Evolutionary conservation across 768 basidiomycete genomes (phyloP), one percentile per base, ranked within the genome.

Genomic region (Rhizopogon vinicolor): DNA sequence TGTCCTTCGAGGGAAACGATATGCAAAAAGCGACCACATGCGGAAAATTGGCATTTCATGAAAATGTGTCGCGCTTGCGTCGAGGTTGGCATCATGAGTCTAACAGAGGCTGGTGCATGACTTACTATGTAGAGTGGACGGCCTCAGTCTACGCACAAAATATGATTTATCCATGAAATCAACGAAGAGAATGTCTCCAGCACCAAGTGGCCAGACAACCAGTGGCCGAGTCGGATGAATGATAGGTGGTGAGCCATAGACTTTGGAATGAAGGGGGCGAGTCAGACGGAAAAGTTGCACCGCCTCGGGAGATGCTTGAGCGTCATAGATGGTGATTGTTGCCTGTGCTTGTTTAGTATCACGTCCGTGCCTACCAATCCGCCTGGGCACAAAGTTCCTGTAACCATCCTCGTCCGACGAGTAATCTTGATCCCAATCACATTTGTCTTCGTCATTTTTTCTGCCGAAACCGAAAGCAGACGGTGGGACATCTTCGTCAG

Each of bases 201-300:
- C 63, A 45, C 64, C 58, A n/a, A 69, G 55, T 12, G 69, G 64
- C 68, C 68, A 70, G 18, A 65, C 62, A 3, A 68, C 55, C 22
- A 70, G 58, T 13, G 58, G 45, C 45, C 61, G 53, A n/a, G 52
- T 54, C 7, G 66, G 69, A 52, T 70, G 68, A 19, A 70, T 37
- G 3, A 55, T 54, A 10, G 68, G 69, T 9, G 69, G 68, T 8
- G 69, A 70, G 35, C 52, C 61, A 52, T 65, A 65, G 10, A 68
- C 39, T 45, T 57, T 61, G 58, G 61, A 66, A 4, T 49, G 52
- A 9, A 65, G 42, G 16, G 57, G 19, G 18, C 52, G 52, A 7
- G 40, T n/a, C 7, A 41, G 40, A 8, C 12, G 40, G 40, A 41
- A 41, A 41, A 41, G 40, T 41, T 41, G 40, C 40, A n/a, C 7